Base-by-base conservation (phyloP, 2,329 filamentous ascomycete genomes). In the Sarocladiaceae sp. region DNA sequence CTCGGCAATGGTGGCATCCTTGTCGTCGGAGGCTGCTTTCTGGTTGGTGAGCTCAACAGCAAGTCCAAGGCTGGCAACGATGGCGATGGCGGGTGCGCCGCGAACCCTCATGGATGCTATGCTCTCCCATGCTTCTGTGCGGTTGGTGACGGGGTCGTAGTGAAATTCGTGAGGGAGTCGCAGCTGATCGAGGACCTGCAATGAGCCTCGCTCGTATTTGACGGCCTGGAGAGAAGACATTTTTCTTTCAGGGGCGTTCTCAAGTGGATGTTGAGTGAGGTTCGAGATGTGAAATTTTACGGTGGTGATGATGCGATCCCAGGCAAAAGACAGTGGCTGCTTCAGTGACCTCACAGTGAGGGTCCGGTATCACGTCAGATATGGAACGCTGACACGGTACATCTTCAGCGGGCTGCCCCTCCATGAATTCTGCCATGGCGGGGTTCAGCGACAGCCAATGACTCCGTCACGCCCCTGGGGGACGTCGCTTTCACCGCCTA, bases 31-130 rank as follows among this genome's bases (percentile, higher is more conserved):
- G 47, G 74, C 74, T 21, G 26, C 12, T 4, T n/a, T 12, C 10
- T 19, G 26, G 6, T 77, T 76, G 42, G 80, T 70, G 7, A 97
- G 67, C 62, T 97, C 91, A 7, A 95, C 87, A 1, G 89, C 90
- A 27, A 96, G 77, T 2, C 87, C 83, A 26, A 98, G 76, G 16
- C 86, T 87, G 18, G 93, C 93, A n/a, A 98, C 93, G 51, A 98
- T 97, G 34, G 93, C 93, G 62, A 98, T 98, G 35, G 93, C 93
- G 1, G 93, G 93, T 4, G 93, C 93, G 26, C 66, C 88, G 56
- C 87, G 80, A 6, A 83, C 80, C 40, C 81, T 69, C 87, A 93
- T 93, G 13, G 84, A 76, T 55, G 80, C 82, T 66, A 93, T 93
- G 55, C 84, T 86, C 60, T 88, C 82, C 67, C 88, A 93, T 29